Conservation (phyloP, 2,329 filamentous ascomycete genomes). For the Fusarium sp. region DNA sequence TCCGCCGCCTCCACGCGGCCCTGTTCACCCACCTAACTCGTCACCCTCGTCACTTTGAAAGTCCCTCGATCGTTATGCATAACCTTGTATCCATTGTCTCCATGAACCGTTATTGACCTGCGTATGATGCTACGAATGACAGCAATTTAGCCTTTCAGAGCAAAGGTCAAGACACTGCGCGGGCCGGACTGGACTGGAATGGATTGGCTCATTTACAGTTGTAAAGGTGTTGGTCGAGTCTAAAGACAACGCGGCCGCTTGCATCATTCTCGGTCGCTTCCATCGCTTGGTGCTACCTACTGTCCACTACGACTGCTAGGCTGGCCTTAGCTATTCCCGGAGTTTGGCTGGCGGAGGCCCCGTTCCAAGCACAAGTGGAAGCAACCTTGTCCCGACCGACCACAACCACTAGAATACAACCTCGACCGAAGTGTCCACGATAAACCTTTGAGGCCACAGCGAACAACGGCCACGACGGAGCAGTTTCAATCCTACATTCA, state of each 20-base stretch:
- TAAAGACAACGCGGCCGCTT: constrained; percentile 20
- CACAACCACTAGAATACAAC: constrained; percentile 22
- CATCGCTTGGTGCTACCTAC: constrained; percentile 1
- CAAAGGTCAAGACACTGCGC: background rate
- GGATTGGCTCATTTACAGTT: constrained; percentile 12
- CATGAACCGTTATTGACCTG: background rate
- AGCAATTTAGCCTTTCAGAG: background rate
- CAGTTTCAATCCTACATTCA: constrained; percentile 5
- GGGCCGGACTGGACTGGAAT: constrained; percentile 18
- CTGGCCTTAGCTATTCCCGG: constrained; percentile 21
- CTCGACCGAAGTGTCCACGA: constrained; percentile 29
- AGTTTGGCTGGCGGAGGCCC: constrained; percentile 17
- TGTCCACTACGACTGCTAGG: background rate
- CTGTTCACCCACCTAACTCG: constrained; percentile 14
- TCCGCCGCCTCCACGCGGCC: constrained; percentile 20
- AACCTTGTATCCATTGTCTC: background rate
- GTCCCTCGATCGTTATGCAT: constrained; percentile 1
- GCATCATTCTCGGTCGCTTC: constrained; percentile 24
- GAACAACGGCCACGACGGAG: constrained; percentile 15
- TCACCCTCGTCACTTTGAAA: background rate
- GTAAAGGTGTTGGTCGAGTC: constrained; percentile 21
- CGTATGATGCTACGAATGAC: background rate
- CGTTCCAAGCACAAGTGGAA: constrained; percentile 3
- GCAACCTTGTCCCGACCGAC: constrained; percentile 28
- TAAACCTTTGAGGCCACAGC: background rate